Evolutionary conservation across 805 yeast genomes (phyloP), one percentile per base, ranked within the genome.

Genomic region (Yamadazyma takamatsuzukensis): DNA sequence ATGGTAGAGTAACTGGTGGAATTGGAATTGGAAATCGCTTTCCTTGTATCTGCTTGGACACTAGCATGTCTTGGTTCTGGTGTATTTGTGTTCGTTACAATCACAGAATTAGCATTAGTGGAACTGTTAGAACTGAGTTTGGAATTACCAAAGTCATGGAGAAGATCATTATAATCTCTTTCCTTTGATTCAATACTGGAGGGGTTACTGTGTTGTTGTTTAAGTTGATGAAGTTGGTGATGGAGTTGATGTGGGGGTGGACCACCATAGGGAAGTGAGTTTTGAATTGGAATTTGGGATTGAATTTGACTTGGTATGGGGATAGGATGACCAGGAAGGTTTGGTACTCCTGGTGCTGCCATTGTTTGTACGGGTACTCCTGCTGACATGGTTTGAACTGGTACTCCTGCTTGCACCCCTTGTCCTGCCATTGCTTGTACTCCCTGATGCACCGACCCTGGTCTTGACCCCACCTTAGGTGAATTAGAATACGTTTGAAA

Each of bases 71-170:
- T 19, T 19, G 7, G 21, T 7, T 10, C 21, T 13, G 47, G 47
- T 6, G 36, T 36, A 10, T 45, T 35, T 15, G 27, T 25, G 21
- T 32, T 34, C 2, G 45, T 39, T 5, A 37, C 47, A 2, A 34
- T 30, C 9, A 33, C 35, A 5, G 39, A 34, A 21, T 35, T 40
- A 11, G 41, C 25, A 30, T 39, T 34, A n/a, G 45, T 39, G 1
- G 48, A 41, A 12, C 32, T 31, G 23, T 23, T 39, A 2, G 48
- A 41, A 19, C 42, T 37, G 13, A 42, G 27, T 14, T 35, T 39
- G 15, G 41, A 35, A 25, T 37, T 44, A 4, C 48, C 46, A 31
- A 42, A 42, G 23, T 40, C 48, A 4, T 39, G 35, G 17, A 44
- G 25, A 10, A 44, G 30, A n/a, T 39, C 43, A 16, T 29, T 33